Conservation (phyloP, 139 green algal species). For the Chlamydomonas asymmetrica region DNA sequence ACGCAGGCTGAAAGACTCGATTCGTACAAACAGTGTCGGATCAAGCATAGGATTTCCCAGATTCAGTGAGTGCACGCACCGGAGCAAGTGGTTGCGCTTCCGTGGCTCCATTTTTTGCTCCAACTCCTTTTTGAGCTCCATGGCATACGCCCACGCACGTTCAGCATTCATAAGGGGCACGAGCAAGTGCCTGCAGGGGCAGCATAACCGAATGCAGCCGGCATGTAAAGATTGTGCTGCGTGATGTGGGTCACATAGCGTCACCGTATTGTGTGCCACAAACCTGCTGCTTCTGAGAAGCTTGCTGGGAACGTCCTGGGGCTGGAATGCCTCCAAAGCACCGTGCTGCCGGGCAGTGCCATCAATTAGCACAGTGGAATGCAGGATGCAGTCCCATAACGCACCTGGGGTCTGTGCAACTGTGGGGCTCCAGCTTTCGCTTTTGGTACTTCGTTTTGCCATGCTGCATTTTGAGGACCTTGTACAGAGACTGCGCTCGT, state of each 20-base stretch:
- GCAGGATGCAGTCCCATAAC: too few relatives aligned
- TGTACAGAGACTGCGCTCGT: constrained; percentile 77
- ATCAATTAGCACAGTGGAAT: too few relatives aligned
- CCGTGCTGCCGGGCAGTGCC: too few relatives aligned
- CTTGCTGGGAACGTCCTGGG: too few relatives aligned
- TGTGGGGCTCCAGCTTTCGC: constrained; percentile 68
- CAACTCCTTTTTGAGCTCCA: constrained; percentile 86
- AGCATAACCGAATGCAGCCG: not conserved
- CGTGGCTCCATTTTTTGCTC: constrained; percentile 34
- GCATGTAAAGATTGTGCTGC: not conserved
- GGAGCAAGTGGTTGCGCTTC: constrained; percentile 74
- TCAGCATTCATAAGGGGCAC: constrained; percentile 86
- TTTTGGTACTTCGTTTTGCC: constrained; percentile 83
- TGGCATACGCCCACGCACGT: constrained; percentile 85
- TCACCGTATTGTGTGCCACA: not conserved
- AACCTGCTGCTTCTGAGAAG: not conserved
- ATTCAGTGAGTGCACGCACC: too few relatives aligned
- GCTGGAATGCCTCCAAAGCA: too few relatives aligned
- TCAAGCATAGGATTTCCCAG: too few relatives aligned
- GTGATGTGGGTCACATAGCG: too few relatives aligned
- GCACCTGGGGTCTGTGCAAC: constrained; percentile 74
- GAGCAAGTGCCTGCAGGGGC: constrained; percentile 72
- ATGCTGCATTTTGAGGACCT: constrained; percentile 83
- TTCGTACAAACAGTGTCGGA: too few relatives aligned
- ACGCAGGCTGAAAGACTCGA: too few relatives aligned